Conservation (phyloP, 441 rosid genomes). For the Jatropha podagrica region DNA sequence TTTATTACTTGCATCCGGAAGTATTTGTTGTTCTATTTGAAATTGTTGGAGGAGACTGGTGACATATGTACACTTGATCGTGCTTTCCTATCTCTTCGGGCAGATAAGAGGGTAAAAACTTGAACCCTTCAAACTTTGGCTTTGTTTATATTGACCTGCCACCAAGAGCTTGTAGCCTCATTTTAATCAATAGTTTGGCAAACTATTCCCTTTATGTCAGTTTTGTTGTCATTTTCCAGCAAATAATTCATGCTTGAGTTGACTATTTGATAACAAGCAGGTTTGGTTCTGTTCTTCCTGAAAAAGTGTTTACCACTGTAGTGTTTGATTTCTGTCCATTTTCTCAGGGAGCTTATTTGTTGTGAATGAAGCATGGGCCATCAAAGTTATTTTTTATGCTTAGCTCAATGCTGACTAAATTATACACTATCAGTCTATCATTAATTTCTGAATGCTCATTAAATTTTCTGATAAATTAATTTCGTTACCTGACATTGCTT, state of each 20-base stretch:
- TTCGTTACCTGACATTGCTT: slow-evolving; percentile 15
- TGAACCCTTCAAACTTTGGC: slow-evolving; percentile 14
- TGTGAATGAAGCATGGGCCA: neutral
- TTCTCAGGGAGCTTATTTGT: neutral
- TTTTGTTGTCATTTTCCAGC: neutral
- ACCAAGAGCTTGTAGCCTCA: slow-evolving; percentile 16
- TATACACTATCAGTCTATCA: neutral
- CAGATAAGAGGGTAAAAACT: slow-evolving; percentile 86
- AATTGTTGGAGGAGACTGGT: slow-evolving; percentile 86
- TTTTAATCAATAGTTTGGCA: slow-evolving; percentile 4
- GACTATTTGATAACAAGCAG: neutral
- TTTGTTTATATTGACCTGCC: slow-evolving; percentile 9
- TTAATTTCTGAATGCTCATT: slow-evolving; percentile 11
- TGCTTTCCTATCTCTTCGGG: slow-evolving; percentile 76
- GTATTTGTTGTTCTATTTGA: slow-evolving; percentile 86
- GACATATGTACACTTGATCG: slow-evolving; percentile 87
- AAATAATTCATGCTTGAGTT: slow-evolving; percentile 7
- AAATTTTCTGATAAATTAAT: neutral
- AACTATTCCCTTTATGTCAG: neutral
- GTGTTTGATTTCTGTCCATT: neutral
- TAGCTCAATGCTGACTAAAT: neutral
- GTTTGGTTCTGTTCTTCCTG: neutral
- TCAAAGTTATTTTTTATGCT: neutral
- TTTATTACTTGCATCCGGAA: slow-evolving; percentile 96
- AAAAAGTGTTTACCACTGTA: neutral